Evolutionary conservation across 2,329 filamentous ascomycete genomes (phyloP).

Genomic region (Teratosphaeriaceae sp.): DNA sequence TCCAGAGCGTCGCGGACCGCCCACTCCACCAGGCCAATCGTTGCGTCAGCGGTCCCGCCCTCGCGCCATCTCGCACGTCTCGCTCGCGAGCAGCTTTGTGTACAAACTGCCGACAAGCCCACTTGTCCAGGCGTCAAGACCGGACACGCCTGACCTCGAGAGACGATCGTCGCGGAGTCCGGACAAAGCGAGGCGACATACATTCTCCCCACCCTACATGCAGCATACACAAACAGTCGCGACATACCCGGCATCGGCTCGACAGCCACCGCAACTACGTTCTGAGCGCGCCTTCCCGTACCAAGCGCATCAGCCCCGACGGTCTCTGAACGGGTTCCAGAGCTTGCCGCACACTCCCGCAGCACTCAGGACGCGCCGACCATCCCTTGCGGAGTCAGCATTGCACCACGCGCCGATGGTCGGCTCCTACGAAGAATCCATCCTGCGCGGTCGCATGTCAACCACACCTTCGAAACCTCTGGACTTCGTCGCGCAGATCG

Average conservation of each 20-base stretch:
- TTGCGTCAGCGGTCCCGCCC: conserved; percentile 37
- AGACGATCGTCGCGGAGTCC: conserved; percentile 35
- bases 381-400: conserved; percentile 73
- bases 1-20: conserved; percentile 10
- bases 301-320: conserved; percentile 71
- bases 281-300: conserved; percentile 59
- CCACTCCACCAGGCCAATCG: conserved; percentile 12
- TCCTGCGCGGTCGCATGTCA: conserved; percentile 91
- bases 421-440: conserved; percentile 95
- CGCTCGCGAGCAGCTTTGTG: conserved; percentile 70
- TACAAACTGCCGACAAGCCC: conserved; percentile 89
- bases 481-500: conserved; percentile 91
- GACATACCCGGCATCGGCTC: conserved; percentile 22
- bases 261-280: conserved; percentile 41
- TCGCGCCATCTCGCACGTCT: conserved; percentile 49
- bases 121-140: conserved; percentile 56
- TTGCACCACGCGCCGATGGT: conserved; percentile 92
- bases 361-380: conserved; percentile 52
- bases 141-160: conserved; percentile 28
- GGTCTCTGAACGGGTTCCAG: conserved; percentile 60
- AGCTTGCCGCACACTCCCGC: conserved; percentile 40
- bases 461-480: conserved; percentile 88
- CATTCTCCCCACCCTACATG: conserved; percentile 58
- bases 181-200: conserved; percentile 59
- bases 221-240: conserved; percentile 42